Evolutionary conservation across 2,329 filamentous ascomycete species (phyloP).

Genomic region (Myriosclerotinia duriaeana): DNA sequence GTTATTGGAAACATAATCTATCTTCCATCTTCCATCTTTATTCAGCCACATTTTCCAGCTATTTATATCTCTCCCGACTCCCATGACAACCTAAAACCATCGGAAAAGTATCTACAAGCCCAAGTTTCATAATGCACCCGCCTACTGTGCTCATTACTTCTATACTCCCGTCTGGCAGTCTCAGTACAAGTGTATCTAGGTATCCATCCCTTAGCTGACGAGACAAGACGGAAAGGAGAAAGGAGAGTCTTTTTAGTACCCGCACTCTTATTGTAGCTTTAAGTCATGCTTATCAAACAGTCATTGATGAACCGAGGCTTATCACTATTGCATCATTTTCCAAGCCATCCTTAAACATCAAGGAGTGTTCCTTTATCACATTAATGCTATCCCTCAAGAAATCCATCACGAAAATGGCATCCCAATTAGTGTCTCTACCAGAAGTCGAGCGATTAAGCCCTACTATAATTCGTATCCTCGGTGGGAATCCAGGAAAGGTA

Average conservation of each 20-base stretch:
- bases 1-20: neutral
- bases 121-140: neutral
- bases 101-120: neutral
- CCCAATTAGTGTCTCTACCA: slow-evolving; percentile 49
- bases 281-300: slow-evolving; percentile 11
- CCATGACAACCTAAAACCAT: neutral
- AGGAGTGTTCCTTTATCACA: neutral
- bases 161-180: neutral
- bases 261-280: neutral
- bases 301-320: slow-evolving; percentile 17
- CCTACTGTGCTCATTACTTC: neutral
- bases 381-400: slow-evolving; percentile 12
- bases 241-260: neutral
- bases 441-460: slow-evolving; percentile 77
- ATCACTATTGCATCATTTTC: slow-evolving; percentile 16
- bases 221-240: neutral
- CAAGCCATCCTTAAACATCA: neutral
- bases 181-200: neutral
- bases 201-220: neutral
- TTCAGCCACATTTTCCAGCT: neutral
- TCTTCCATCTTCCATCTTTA: neutral
- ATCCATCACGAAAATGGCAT: slow-evolving; percentile 36
- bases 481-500: slow-evolving; percentile 85
- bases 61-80: neutral
- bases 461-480: slow-evolving; percentile 78